These are phyloP conservation scores for Cyclotella choctawhatcheeana DNA, from an alignment of 108 stramenopile genomes.

Conservation along the genomic window DNA sequence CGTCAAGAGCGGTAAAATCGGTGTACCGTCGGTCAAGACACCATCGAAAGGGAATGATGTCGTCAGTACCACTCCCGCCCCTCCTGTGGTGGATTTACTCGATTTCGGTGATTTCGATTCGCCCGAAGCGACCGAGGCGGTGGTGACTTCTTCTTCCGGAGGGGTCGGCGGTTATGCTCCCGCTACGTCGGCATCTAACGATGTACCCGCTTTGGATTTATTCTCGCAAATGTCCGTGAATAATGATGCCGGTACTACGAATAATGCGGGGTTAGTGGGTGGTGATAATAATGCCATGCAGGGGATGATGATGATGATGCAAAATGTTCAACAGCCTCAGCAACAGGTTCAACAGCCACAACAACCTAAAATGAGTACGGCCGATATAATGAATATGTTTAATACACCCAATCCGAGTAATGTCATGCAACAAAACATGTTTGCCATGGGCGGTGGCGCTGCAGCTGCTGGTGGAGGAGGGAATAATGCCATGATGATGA, in stretches of 20 bases:
- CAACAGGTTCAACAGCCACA: conserved; percentile 16
- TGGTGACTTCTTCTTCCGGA: conserved; percentile 29
- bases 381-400: conserved; percentile 77
- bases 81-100: conserved; percentile 52
- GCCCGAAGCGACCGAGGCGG: conserved; percentile 42
- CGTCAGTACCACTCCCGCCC: conserved; percentile 33
- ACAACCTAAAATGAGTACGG: conserved; percentile 54
- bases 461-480: conserved; percentile 19
- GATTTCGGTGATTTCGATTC: conserved; percentile 56
- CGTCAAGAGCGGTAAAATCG: too few species aligned
- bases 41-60: too few species aligned
- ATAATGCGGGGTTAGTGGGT: too few species aligned
- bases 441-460: conserved; percentile 28
- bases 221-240: conserved; percentile 52
- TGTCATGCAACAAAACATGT: conserved; percentile 40
- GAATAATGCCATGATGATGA: conserved; percentile 42
- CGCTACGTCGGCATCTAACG: background rate
- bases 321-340: conserved; percentile 10
- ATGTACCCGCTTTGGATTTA: conserved; percentile 48
- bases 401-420: conserved; percentile 41
- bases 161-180: background rate
- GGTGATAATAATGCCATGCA: too few species aligned
- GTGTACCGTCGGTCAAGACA: conserved; percentile 15
- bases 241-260: conserved; percentile 1
- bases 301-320: too few species aligned